A percentile compares a stretch with the other conserved stretches of the same genome.
Conservation (phyloP, 225 moss, liverwort and hornwort species). For the Pleurozium schreberi region DNA sequence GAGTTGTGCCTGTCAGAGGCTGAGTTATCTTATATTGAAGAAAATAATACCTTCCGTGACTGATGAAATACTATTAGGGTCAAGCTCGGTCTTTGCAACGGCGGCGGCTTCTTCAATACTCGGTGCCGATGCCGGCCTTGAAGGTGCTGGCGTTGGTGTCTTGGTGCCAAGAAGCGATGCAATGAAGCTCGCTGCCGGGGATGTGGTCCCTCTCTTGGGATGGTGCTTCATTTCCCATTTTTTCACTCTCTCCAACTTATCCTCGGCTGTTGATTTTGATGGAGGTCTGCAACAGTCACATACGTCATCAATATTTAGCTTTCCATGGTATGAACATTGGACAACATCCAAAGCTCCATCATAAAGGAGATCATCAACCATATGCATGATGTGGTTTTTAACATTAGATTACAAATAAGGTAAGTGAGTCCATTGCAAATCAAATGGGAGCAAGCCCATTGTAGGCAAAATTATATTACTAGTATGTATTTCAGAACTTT, state of each 20-base stretch:
- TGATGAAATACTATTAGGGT: neutral
- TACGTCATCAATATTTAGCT: neutral
- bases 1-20: too few relatives aligned
- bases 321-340: neutral
- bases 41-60: neutral
- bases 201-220: neutral
- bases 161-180: neutral
- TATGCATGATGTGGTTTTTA: accelerated
- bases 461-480: neutral
- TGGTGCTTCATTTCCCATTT: slow-evolving; percentile 28
- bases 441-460: neutral
- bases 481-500: too few relatives aligned
- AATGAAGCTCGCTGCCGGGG: neutral
- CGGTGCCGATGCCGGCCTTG: neutral
- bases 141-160: neutral
- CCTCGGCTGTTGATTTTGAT: neutral
- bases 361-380: too few relatives aligned
- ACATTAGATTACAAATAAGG: neutral
- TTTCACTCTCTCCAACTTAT: slow-evolving; percentile 1
- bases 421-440: accelerated
- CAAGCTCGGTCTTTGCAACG: too few relatives aligned
- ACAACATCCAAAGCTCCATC: neutral
- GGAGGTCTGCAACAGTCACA: neutral
- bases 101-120: accelerated
- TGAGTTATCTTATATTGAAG: too few relatives aligned